Evolutionary conservation across 768 basidiomycete genomes (phyloP).

Genomic region (Suillus hirtellus): DNA sequence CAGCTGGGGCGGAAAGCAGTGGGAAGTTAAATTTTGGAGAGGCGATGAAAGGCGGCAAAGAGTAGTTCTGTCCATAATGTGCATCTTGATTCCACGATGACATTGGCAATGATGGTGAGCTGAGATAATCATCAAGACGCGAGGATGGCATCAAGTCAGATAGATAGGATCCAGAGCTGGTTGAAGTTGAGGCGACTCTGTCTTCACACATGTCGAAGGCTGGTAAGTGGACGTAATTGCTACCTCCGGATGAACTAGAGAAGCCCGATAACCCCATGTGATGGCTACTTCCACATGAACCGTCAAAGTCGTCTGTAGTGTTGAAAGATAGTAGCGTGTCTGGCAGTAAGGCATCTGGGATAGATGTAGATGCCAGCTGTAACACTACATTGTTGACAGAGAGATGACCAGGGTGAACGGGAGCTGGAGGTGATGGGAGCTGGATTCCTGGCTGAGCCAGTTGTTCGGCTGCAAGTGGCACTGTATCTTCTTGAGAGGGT

Average conservation of each 20-base stretch:
- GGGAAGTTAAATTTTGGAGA: too few species aligned
- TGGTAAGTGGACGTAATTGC: background rate
- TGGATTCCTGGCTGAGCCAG: too few species aligned
- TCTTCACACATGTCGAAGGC: background rate
- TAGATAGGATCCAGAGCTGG: too few species aligned
- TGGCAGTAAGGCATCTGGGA: background rate
- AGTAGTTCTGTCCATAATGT: background rate
- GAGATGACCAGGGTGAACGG: too few species aligned
- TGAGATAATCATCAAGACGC: background rate
- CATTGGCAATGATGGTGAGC: background rate
- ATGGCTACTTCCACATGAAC: background rate
- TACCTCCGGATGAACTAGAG: too few species aligned
- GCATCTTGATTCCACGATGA: too few species aligned
- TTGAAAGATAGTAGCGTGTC: background rate
- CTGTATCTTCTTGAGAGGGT: background rate
- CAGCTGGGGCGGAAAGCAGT: too few species aligned
- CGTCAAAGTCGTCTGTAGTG: background rate
- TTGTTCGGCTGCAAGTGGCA: too few species aligned
- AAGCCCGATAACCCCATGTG: background rate
- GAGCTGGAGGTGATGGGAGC: too few species aligned
- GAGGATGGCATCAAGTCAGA: too few species aligned
- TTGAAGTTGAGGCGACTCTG: background rate
- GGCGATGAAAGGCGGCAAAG: background rate
- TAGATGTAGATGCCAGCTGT: too few species aligned
- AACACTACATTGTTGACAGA: too few species aligned